Base-by-base conservation (phyloP, 2,329 filamentous ascomycete genomes). In the Arthroderma uncinatum region DNA sequence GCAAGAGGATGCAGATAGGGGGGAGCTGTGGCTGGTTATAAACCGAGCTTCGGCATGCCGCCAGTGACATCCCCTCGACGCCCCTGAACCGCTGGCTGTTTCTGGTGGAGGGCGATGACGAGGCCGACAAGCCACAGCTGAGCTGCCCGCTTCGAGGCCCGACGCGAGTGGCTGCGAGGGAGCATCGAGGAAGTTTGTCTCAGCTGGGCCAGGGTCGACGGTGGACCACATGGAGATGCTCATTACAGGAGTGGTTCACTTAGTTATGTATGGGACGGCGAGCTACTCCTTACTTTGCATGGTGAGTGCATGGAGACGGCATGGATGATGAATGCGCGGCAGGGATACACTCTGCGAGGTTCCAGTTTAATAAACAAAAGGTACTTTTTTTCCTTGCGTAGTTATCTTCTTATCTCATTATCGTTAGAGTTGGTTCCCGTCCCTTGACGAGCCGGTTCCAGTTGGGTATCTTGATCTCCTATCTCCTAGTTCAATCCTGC, bases 361-460 rank as follows among this genome's bases (percentile, higher is more conserved):
- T 30, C 7, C 28, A 30, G 3, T 30, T 30, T 30, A 4, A 7
- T 4, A 6, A 33, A 33, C 23, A 30, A 34, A 50, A 50, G 14
- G 44, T 30, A 50, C 44, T 50, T 42, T 42, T 42, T 33, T 33
- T 30, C 25, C 40, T 50, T 30, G 25, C 44, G 39, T 42, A 42
- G 16, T n/a, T 50, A 50, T 12, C 42, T n/a, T 50, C 44, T 50
- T 50, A 50, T 50, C 44, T 50, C 44, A 50, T 50, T 50, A 50
- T 50, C 44, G 44, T 50, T 50, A 50, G 25, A 19, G 44, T 33
- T 30, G 44, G 23, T 19, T 30, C 44, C 25, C 25, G 19, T 19
- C 40, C 6, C 40, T 33, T 30, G 44, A 37, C 2, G 34, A 50
- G 44, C 12, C 44, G 44, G 44, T 34, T 33, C 44, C 44, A 33